Evolutionary conservation across 352 stramenopile species (phyloP), one percentile per base, ranked within the genome.

Genomic region (Phytophthora colocasiae): DNA sequence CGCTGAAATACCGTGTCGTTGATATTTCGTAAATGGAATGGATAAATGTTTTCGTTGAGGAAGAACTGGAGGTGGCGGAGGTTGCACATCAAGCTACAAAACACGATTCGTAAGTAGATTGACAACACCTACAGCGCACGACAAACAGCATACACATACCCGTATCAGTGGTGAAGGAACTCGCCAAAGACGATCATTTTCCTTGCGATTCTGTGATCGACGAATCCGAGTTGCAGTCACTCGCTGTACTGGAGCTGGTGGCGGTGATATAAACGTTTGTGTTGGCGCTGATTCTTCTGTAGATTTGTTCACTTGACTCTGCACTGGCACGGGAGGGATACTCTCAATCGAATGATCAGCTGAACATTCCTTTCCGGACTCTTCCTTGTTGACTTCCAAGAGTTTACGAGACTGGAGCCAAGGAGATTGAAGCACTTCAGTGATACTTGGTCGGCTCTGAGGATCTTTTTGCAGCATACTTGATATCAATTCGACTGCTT

Each of bases 391-490:
- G 43, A 5, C 15, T 19, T 31, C 24, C 27, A 8, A 15, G 10
- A 10, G 10, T 7, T 17, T 10, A 8, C 11, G 10, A 11, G 14
- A 6, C 15, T 41, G 10, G 4, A 75, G 8, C 66, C 66, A 75
- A 24, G 61, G 1, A 29, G 61, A 60, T 40, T 63, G 55, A 24
- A 68, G 61, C 8, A 75, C 34, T 6, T 75, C 19, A 10, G n/a
- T 11, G 22, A 75, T 67, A 14, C 17, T 71, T 3, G 45, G 55
- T 14, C 66, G 49, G 1, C 50, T 49, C 10, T 58, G 31, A 41
- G 67, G 62, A 4, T 22, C 46, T 49, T 68, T 67, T 24, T 54
- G 50, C 8, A 87, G 50, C 73, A 87, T 85, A 0, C 32, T 46
- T 0, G 4, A 29, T 6, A 85, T 44, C 17, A 83, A 22, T 5